A percentile compares a stretch with the other conserved stretches of the same genome.
Evolutionary conservation across 2,329 filamentous ascomycete species (phyloP).

Genomic region (Claviceps purpurea): DNA sequence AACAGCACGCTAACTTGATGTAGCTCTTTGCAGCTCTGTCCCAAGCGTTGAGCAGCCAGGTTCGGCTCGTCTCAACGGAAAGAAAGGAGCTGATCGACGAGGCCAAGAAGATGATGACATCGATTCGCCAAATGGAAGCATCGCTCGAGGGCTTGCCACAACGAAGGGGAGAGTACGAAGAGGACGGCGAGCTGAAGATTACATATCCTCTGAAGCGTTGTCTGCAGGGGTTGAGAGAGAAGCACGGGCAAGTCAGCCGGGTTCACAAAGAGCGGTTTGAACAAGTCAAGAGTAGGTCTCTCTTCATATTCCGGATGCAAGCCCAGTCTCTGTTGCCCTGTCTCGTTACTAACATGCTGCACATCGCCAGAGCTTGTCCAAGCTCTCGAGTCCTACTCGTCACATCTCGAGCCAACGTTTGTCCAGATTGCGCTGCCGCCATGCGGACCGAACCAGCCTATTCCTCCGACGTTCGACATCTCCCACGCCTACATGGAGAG

Average conservation of each 20-base stretch:
- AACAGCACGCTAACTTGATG: background rate
- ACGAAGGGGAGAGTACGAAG: slow-evolving; percentile 47
- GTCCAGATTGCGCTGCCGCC: slow-evolving; percentile 77
- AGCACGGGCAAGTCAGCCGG: slow-evolving; percentile 65
- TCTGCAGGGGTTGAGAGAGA: slow-evolving; percentile 69
- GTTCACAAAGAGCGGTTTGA: slow-evolving; percentile 86
- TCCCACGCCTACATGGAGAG: slow-evolving; percentile 76
- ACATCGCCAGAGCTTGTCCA: slow-evolving; percentile 70
- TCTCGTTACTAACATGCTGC: background rate
- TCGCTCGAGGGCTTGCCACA: slow-evolving; percentile 66
- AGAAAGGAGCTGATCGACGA: slow-evolving; percentile 87
- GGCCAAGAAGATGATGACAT: slow-evolving; percentile 69
- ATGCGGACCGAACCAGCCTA: slow-evolving; percentile 58
- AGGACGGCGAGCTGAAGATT: slow-evolving; percentile 57
- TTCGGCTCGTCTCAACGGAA: slow-evolving; percentile 71
- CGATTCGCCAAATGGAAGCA: slow-evolving; percentile 85
- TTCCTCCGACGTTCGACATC: slow-evolving; percentile 81
- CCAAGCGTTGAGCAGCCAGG: slow-evolving; percentile 80
- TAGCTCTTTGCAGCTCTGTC: slow-evolving; percentile 87
- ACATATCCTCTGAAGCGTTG: slow-evolving; percentile 76
- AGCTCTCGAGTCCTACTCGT: slow-evolving; percentile 90
- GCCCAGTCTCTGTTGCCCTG: background rate
- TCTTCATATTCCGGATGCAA: too few relatives aligned
- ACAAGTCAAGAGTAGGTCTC: slow-evolving; percentile 72
- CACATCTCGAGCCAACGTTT: slow-evolving; percentile 83